Evolutionary conservation across 805 yeast species (phyloP).

Genomic region (Sugiyamaella chiloensis): DNA sequence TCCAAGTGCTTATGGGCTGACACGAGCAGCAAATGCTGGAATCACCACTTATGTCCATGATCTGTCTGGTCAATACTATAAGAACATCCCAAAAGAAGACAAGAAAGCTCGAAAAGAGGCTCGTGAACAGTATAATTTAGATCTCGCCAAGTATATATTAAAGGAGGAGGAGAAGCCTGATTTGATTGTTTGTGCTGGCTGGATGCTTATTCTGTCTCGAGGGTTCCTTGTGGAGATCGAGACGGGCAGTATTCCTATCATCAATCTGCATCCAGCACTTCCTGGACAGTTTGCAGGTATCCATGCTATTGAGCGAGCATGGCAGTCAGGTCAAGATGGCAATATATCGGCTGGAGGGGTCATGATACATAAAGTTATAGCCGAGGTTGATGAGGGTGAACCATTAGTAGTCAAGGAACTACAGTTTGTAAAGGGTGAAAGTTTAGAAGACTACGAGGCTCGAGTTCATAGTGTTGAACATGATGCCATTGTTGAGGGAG

Average conservation of each 20-base stretch:
- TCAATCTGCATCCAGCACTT: slow-evolving; percentile 93
- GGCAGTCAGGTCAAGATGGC: slow-evolving; percentile 91
- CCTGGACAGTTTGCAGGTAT: slow-evolving; percentile 98
- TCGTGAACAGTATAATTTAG: slow-evolving; percentile 70
- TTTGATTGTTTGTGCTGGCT: slow-evolving; percentile 94
- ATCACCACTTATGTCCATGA: slow-evolving; percentile 73
- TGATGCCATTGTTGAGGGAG: slow-evolving; percentile 89
- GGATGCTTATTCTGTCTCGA: slow-evolving; percentile 91
- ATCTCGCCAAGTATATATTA: slow-evolving; percentile 67
- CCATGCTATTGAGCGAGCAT: slow-evolving; percentile 93
- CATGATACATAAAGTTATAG: slow-evolving; percentile 96
- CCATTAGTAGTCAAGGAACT: slow-evolving; percentile 83
- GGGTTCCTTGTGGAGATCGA: slow-evolving; percentile 66
- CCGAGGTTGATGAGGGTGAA: slow-evolving; percentile 90
- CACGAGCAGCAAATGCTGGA: slow-evolving; percentile 64
- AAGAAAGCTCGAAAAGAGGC: slow-evolving; percentile 54
- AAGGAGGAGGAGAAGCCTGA: slow-evolving; percentile 60
- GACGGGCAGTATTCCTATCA: slow-evolving; percentile 64
- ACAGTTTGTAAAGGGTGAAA: slow-evolving; percentile 65
- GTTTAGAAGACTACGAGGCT: slow-evolving; percentile 72
- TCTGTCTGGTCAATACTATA: slow-evolving; percentile 61
- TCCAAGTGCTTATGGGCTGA: slow-evolving; percentile 80
- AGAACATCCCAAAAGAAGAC: slow-evolving; percentile 69
- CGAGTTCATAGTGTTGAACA: slow-evolving; percentile 87
- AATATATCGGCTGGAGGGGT: slow-evolving; percentile 76